phyloP scores from a whole-genome alignment of 1,139 yeast species.

The Hansenula sp. region DNA sequence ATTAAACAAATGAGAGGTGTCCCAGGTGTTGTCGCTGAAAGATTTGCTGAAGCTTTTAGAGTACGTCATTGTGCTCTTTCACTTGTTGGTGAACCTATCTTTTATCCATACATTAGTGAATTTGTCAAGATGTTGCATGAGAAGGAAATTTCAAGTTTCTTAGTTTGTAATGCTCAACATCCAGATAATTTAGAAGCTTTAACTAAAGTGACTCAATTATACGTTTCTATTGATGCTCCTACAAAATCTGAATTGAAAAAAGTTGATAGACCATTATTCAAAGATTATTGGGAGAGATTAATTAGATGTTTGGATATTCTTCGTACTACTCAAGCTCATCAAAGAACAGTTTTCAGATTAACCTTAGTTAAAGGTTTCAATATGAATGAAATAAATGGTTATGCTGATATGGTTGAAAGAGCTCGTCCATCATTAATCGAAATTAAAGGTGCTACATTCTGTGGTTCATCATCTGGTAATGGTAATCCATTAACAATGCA shows the following conservation, averaged over 20 bases:
- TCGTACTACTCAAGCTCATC: conserved; percentile 66
- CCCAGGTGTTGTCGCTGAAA: conserved; percentile 86
- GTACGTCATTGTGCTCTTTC: conserved; percentile 91
- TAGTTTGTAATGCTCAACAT: conserved; percentile 95
- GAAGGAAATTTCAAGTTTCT: conserved; percentile 73
- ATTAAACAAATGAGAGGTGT: conserved; percentile 94
- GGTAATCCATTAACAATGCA: conserved; percentile 93
- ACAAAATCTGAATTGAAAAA: conserved; percentile 73
- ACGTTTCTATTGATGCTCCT: conserved; percentile 91
- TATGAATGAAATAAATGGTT: conserved; percentile 76
- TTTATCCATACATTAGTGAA: conserved; percentile 86
- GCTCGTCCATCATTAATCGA: conserved; percentile 88
- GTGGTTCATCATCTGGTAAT: conserved; percentile 77
- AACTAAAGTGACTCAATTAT: conserved; percentile 79
- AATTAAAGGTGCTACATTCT: conserved; percentile 91
- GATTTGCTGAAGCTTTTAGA: conserved; percentile 86
- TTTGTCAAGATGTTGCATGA: conserved; percentile 78
- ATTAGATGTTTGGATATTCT: conserved; percentile 76
- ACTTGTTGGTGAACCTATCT: conserved; percentile 90
- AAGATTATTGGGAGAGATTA: conserved; percentile 92
- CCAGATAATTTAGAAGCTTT: conserved; percentile 74
- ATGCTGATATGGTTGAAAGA: conserved; percentile 80
- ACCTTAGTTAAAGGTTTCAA: conserved; percentile 92
- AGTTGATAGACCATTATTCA: conserved; percentile 83
- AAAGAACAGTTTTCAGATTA: conserved; percentile 86